Evolutionary conservation across 2,329 filamentous ascomycete genomes (phyloP), one percentile per base, ranked within the genome.

Genomic region (Stemphylium beticola): DNA sequence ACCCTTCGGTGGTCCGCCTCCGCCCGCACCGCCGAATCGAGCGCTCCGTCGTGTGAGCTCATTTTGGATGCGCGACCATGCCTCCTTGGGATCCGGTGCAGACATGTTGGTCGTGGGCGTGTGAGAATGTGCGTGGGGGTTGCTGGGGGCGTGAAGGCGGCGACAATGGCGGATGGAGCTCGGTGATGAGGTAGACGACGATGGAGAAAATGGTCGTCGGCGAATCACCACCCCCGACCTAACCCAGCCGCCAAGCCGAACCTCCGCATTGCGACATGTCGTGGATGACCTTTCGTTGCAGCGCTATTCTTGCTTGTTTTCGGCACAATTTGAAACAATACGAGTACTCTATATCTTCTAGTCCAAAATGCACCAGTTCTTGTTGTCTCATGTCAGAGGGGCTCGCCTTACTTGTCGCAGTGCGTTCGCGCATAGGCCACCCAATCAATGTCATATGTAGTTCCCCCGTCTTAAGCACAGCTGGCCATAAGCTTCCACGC

Each of bases 51-150:
- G 70, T 48, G 76, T 80, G 64, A 88, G 80, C 58, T 85, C 83
- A 69, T 82, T 81, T 77, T 88, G 86, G 64, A 91, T 78, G 68
- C 83, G 82, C 75, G 82, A 81, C 83, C 86, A 89, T 66, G 86
- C 82, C 74, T 90, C 86, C 72, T 84, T 82, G 47, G 87, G 87
- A 72, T 87, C 85, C 62, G 78, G 71, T 47, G 66, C 65, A 54
- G 69, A 69, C 70, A 76, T 76, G 37, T 45, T 55, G 66, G 48
- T 43, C 48, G 50, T 53, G 46, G 37, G 41, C 20, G 48, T 61
- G 62, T 38, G 64, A 68, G 71, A 61, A 61, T 70, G 31, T 73
- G 43, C 67, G 74, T 47, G 48, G 73, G 75, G 75, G 20, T 72
- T 67, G 22, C 49, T 29, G 26, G 72, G 40, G 67, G 62, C 59